Base-by-base conservation (phyloP, 352 stramenopile genomes). In the Pythium myriotylum region DNA sequence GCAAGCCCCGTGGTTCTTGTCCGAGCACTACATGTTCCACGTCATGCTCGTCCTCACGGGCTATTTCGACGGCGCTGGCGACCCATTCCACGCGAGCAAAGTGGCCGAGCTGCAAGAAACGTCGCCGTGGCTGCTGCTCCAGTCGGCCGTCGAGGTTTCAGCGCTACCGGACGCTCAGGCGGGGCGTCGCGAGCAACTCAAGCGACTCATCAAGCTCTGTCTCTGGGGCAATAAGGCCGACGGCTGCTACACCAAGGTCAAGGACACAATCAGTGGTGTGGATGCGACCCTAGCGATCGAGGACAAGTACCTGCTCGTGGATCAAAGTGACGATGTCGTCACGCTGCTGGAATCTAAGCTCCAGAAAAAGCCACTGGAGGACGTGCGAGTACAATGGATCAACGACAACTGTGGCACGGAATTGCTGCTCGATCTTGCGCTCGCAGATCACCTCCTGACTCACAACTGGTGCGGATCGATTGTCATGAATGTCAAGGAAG, bases 381-480 rank as follows among this genome's bases (percentile, higher is more conserved):
- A 53, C 19, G 42, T 75, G 24, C 61, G 59, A 2, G 66, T 89
- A 4, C 74, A 91, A 50, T 91, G 71, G 46, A 88, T 92, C 60
- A 92, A 91, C 54, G 84, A 92, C 67, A 92, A 92, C 68, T 87
- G 79, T 58, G 84, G 81, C 46, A 89, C 79, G 0, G 81, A 92
- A 56, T 54, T 92, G 40, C 58, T 92, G 47, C 54, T 92, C 1
- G 83, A 92, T 43, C 48, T 92, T 24, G 79, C 79, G 29, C 67
- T 92, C 3, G 81, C 70, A 0, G 83, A 91, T 48, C 81, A 90
- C 53, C 51, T 92, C 37, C 64, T 92, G 24, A 67, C 58, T 20
- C 68, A 81, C 42, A 51, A 57, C 16, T 81, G 77, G 77, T 88
- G 76, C 47, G 63, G 48, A 8, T 82, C 64, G 19, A 73, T 95